Evolutionary conservation across 2,329 filamentous ascomycete species (phyloP).

Genomic region (Periconia macrospinosa): DNA sequence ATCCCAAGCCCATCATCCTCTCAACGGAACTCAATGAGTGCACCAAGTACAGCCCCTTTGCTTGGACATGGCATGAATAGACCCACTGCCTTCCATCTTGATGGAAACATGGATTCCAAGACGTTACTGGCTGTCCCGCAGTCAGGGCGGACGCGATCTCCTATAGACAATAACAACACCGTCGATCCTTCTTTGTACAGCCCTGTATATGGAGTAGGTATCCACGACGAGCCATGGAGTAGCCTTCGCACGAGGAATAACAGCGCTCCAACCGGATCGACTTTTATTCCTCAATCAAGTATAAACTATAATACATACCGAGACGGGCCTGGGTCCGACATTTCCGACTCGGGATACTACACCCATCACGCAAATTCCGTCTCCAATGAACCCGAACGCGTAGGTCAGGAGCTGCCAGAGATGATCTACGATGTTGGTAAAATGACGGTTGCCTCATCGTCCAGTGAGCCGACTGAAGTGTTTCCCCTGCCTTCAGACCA

Average conservation of each 20-base stretch:
- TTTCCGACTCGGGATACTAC: constrained; percentile 39
- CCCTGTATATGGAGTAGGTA: constrained; percentile 1
- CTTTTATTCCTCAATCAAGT: constrained; percentile 9
- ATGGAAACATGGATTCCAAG: constrained; percentile 9
- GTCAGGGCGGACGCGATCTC: constrained; percentile 7
- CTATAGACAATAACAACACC: constrained; percentile 4
- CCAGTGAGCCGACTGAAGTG: constrained; percentile 19
- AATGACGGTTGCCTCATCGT: constrained; percentile 18
- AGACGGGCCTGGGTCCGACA: constrained; percentile 23
- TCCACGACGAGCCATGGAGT: constrained; percentile 32
- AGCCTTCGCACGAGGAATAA: constrained; percentile 19
- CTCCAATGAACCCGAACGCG: constrained; percentile 28
- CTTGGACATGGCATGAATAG: constrained; percentile 10
- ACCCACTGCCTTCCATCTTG: constrained; percentile 2
- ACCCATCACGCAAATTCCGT: constrained; percentile 33
- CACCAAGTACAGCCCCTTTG: constrained; percentile 8
- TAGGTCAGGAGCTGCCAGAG: constrained; percentile 21
- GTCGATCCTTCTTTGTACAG: neutral
- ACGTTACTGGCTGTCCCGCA: constrained; percentile 19
- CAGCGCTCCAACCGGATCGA: neutral
- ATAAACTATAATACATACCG: constrained; percentile 19
- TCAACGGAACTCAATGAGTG: constrained; percentile 12
- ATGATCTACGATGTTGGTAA: constrained; percentile 16
- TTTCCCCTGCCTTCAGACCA: constrained; percentile 21
- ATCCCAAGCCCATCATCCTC: constrained; percentile 22